Percentiles rank a stretch among this genome's conserved stretches.
Conservation (phyloP, 2,329 filamentous ascomycete genomes). For the Alternaria gaisen region DNA sequence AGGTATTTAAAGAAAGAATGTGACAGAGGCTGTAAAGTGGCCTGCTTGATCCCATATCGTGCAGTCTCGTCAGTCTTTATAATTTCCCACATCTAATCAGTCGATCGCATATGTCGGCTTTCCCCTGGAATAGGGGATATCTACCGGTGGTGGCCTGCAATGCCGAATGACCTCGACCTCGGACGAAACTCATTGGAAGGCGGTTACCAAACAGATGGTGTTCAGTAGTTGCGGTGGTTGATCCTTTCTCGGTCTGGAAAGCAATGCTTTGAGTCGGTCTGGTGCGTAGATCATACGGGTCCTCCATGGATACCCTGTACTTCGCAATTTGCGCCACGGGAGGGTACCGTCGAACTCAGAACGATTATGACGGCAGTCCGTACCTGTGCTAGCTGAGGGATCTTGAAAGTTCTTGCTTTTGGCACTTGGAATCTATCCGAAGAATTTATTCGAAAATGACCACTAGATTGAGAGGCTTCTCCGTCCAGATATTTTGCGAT, state of each 20-base stretch:
- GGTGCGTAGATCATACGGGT: slow-evolving; percentile 10
- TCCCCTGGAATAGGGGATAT: slow-evolving; percentile 11
- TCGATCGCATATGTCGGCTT: neutral
- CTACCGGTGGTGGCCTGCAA: neutral
- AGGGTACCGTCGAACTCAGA: neutral
- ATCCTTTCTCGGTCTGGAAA: slow-evolving; percentile 18
- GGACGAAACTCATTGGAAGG: slow-evolving; percentile 10
- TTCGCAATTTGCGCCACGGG: slow-evolving; percentile 10
- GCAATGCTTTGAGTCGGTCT: slow-evolving; percentile 10
- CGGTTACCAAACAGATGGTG: slow-evolving; percentile 6
- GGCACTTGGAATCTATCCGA: neutral
- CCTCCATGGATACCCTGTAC: slow-evolving; percentile 3
- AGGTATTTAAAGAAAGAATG: slow-evolving; percentile 18
- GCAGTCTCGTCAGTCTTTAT: slow-evolving; percentile 18
- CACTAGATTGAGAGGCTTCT: neutral
- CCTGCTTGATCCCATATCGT: slow-evolving; percentile 17
- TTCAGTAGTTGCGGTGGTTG: slow-evolving; percentile 20
- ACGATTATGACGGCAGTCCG: neutral
- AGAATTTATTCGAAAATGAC: neutral
- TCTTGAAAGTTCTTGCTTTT: neutral
- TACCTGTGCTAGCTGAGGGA: neutral
- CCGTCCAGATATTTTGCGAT: neutral
- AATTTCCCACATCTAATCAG: neutral
- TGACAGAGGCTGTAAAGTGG: slow-evolving; percentile 24
- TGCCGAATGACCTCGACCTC: slow-evolving; percentile 4